Conservation (phyloP, 148 eudicot genomes). For the Chenopodium suecicum region DNA sequence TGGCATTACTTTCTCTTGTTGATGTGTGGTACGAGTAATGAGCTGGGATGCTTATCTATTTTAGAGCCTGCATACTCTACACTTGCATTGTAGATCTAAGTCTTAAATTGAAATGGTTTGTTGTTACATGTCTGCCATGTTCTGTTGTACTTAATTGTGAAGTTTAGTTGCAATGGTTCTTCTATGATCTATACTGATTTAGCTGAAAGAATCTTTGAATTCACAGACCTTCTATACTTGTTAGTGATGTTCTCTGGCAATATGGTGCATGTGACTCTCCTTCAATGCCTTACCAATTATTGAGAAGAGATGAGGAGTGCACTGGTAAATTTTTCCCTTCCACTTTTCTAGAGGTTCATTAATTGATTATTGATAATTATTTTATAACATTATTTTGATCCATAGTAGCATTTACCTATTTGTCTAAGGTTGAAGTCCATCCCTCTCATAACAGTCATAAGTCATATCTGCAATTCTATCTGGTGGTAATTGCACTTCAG, state of each 20-base stretch:
- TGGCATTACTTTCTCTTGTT: not conserved
- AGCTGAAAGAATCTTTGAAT: slow-evolving; percentile 4
- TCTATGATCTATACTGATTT: not conserved
- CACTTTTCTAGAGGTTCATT: not conserved
- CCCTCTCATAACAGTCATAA: not conserved
- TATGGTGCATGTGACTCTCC: slow-evolving; percentile 56
- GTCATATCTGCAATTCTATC: not conserved
- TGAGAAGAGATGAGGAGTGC: slow-evolving; percentile 52
- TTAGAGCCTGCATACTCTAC: not conserved
- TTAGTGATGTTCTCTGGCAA: slow-evolving; percentile 81
- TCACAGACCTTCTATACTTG: slow-evolving; percentile 85
- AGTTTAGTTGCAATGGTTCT: not conserved
- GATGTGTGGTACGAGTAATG: not conserved
- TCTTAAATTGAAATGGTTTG: not conserved
- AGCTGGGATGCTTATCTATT: not conserved
- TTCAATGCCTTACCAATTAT: slow-evolving; percentile 43
- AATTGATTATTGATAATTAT: not conserved
- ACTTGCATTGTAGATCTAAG: not conserved
- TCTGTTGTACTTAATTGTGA: not conserved
- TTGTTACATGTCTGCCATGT: not conserved
- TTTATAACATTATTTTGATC: not conserved
- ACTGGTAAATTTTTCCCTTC: slow-evolving; percentile 44
- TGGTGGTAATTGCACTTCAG: not conserved
- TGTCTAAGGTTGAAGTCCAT: not conserved
- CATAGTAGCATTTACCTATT: not conserved